phyloP scores from a whole-genome alignment of 2,329 filamentous ascomycete species.

The Cercospora beticola region DNA sequence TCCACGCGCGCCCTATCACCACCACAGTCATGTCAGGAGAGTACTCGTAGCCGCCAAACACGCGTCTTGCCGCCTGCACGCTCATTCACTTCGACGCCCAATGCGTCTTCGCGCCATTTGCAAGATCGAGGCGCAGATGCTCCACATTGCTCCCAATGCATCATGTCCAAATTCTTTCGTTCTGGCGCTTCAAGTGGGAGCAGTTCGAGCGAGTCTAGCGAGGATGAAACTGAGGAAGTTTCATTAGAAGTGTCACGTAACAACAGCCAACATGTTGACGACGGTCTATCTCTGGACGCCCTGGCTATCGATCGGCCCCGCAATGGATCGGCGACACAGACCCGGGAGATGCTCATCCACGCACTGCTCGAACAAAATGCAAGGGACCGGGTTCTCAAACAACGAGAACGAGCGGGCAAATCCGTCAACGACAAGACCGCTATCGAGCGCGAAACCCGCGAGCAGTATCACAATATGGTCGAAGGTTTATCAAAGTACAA shows the following conservation, averaged over 20 bases:
- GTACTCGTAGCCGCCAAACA: not conserved
- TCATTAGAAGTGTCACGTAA: slow-evolving; percentile 13
- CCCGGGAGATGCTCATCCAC: slow-evolving; percentile 44
- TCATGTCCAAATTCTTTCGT: slow-evolving; percentile 20
- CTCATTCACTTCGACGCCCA: not conserved
- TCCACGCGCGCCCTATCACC: not conserved
- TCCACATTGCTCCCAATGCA: not conserved
- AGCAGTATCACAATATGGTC: slow-evolving; percentile 43
- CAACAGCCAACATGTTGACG: slow-evolving; percentile 8
- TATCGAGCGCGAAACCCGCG: slow-evolving; percentile 39
- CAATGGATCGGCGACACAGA: slow-evolving; percentile 2
- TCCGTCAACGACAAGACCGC: slow-evolving; percentile 35
- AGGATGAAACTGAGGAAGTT: slow-evolving; percentile 20
- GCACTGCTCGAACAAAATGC: slow-evolving; percentile 49
- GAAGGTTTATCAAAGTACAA: slow-evolving; percentile 39
- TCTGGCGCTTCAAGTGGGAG: slow-evolving; percentile 22
- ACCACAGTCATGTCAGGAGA: not conserved
- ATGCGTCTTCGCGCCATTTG: slow-evolving; percentile 2
- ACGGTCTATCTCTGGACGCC: slow-evolving; percentile 6
- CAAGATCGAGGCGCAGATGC: not conserved
- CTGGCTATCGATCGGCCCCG: slow-evolving; percentile 14
- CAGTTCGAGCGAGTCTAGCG: slow-evolving; percentile 21
- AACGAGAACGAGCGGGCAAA: slow-evolving; percentile 21
- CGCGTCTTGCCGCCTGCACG: not conserved
- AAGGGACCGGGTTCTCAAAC: slow-evolving; percentile 41